Conservation (phyloP, 2,329 filamentous ascomycete species). For the Stemphylium lycopersici region DNA sequence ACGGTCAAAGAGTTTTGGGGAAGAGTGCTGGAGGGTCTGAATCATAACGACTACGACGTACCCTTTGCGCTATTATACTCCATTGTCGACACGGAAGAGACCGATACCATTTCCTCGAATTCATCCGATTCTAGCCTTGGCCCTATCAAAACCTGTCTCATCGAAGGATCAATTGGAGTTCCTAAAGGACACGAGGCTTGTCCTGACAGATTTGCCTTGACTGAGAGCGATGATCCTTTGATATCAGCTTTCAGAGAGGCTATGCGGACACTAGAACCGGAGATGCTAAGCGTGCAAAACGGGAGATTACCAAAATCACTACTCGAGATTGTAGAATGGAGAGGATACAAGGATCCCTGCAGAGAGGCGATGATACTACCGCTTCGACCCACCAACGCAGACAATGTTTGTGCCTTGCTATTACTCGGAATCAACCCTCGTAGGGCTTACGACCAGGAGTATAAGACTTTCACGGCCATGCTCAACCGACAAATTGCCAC, state of each 20-base stretch:
- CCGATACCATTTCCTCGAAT: conserved; percentile 28
- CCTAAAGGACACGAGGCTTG: conserved; percentile 38
- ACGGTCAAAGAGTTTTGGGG: conserved; percentile 54
- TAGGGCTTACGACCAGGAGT: conserved; percentile 43
- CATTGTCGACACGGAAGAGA: conserved; percentile 35
- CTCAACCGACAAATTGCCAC: conserved; percentile 43
- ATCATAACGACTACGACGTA: conserved; percentile 45
- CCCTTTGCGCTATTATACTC: conserved; percentile 45
- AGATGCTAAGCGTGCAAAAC: conserved; percentile 32
- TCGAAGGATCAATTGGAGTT: conserved; percentile 44
- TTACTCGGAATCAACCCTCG: conserved; percentile 42
- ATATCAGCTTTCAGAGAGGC: conserved; percentile 42
- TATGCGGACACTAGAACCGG: conserved; percentile 42
- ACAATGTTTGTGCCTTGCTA: conserved; percentile 41
- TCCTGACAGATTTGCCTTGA: conserved; percentile 36
- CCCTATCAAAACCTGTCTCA: conserved; percentile 35
- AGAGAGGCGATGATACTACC: conserved; percentile 43
- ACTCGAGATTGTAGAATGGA: conserved; percentile 39
- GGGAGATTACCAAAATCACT: conserved; percentile 34
- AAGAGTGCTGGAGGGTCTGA: conserved; percentile 57
- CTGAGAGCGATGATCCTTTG: conserved; percentile 38
- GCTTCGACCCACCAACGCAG: conserved; percentile 37
- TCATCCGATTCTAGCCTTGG: conserved; percentile 33
- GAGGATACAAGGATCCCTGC: conserved; percentile 42
- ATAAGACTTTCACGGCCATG: conserved; percentile 37